phyloP scores from a whole-genome alignment of 2,329 filamentous ascomycete species.

The Sclerotinia glacialis region DNA sequence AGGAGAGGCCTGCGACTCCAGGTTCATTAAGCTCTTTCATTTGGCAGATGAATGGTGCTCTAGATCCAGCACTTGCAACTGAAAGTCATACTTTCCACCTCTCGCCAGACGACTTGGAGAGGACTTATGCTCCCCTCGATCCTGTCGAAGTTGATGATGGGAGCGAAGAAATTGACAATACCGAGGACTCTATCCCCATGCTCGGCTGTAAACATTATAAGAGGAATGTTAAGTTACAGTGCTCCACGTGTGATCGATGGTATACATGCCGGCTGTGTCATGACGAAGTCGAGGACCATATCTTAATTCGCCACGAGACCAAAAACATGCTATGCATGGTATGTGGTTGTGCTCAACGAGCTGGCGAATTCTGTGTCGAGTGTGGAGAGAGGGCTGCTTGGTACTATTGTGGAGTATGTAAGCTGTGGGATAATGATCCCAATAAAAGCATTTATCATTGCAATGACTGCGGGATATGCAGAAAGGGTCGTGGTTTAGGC shows the following conservation, averaged over 20 bases:
- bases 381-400: slow-evolving; percentile 77
- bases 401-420: slow-evolving; percentile 93
- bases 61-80: slow-evolving; percentile 28
- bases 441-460: slow-evolving; percentile 95
- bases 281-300: slow-evolving; percentile 76
- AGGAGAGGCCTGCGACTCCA: slow-evolving; percentile 45
- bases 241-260: slow-evolving; percentile 84
- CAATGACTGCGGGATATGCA: slow-evolving; percentile 90
- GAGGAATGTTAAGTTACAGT: slow-evolving; percentile 94
- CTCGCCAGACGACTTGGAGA: slow-evolving; percentile 59
- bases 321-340: slow-evolving; percentile 98
- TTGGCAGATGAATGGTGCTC: slow-evolving; percentile 49
- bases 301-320: slow-evolving; percentile 76
- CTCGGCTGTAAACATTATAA: slow-evolving; percentile 91
- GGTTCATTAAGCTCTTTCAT: slow-evolving; percentile 55
- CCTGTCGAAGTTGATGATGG: slow-evolving; percentile 50
- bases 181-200: slow-evolving; percentile 40
- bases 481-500: slow-evolving; percentile 83
- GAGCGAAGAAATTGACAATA: slow-evolving; percentile 37
- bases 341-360: slow-evolving; percentile 80
- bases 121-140: slow-evolving; percentile 62
- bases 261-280: slow-evolving; percentile 95
- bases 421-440: slow-evolving; percentile 92
- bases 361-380: slow-evolving; percentile 70
- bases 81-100: slow-evolving; percentile 47